phyloP scores from a whole-genome alignment of 768 basidiomycete genomes.

The Austroboletus eburneus region DNA sequence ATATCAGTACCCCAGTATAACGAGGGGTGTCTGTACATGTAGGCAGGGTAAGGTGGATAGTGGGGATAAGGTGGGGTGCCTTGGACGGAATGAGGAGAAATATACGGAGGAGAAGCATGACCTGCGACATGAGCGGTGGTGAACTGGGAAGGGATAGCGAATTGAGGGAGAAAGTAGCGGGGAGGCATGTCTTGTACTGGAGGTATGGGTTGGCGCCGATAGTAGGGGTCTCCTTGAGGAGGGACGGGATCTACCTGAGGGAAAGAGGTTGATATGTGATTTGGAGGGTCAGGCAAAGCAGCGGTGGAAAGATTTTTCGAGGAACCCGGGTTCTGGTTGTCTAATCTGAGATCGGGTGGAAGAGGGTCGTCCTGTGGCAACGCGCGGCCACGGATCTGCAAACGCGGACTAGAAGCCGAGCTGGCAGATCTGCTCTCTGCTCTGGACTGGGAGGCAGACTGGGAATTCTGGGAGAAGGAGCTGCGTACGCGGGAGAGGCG shows the following conservation, averaged over 20 bases:
- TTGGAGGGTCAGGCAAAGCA: constrained; percentile 14
- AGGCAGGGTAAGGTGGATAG: constrained; percentile 33
- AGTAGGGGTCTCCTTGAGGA: constrained; percentile 12
- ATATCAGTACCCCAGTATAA: constrained; percentile 35
- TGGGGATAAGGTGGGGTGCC: constrained; percentile 34
- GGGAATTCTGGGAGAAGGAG: constrained; percentile 25
- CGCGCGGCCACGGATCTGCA: constrained; percentile 36
- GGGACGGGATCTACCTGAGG: constrained; percentile 9
- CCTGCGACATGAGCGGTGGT: constrained; percentile 16
- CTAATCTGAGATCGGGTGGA: constrained; percentile 21
- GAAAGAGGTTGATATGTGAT: constrained; percentile 9
- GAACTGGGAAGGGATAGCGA: constrained; percentile 15
- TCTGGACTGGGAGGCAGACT: constrained; percentile 42
- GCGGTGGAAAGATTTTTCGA: constrained; percentile 17
- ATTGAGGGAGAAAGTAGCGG: constrained; percentile 16
- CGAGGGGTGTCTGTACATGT: constrained; percentile 35
- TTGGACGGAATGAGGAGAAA: constrained; percentile 23
- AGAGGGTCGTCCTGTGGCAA: constrained; percentile 39
- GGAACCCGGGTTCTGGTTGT: constrained; percentile 13
- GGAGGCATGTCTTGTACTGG: constrained; percentile 23
- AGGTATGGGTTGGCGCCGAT: constrained; percentile 17
- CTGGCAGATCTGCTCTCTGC: constrained; percentile 44
- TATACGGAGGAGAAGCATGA: constrained; percentile 24
- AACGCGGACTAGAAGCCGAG: constrained; percentile 46
- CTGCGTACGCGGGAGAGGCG: constrained; percentile 37